A percentile compares a stretch with the other conserved stretches of the same genome.
These are phyloP conservation scores for Coemansia nantahalensis DNA, from an alignment of 192 early-diverging fungal species.

Conservation along the genomic window DNA sequence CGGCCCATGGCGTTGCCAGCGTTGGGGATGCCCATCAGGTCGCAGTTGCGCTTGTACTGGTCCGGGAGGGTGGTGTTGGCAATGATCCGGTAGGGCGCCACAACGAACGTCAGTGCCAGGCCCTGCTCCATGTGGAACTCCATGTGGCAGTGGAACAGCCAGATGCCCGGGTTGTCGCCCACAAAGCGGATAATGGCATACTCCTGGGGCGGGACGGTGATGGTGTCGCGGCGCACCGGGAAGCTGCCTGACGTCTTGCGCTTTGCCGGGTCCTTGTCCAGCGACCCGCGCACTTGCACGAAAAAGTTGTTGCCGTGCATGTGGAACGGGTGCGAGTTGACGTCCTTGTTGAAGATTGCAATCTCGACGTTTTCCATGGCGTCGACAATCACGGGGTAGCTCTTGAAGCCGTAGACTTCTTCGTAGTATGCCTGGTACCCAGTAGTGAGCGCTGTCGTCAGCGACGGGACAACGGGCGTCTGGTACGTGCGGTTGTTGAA, in stretches of 20 bases:
- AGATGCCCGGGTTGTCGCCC: conserved; percentile 82
- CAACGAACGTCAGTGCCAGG: conserved; percentile 60
- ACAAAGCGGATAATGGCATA: conserved; percentile 70
- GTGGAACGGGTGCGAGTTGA: conserved; percentile 77
- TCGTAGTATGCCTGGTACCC: conserved; percentile 57
- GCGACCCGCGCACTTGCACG: conserved; percentile 58
- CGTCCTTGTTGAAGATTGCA: conserved; percentile 75
- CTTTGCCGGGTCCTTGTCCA: conserved; percentile 36
- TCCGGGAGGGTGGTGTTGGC: conserved; percentile 51
- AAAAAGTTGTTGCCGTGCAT: conserved; percentile 86
- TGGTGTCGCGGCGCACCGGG: conserved; percentile 57
- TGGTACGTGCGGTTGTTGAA: conserved; percentile 75
- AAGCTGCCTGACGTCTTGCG: conserved; percentile 1
- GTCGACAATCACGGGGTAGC: conserved; percentile 60
- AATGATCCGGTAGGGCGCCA: conserved; percentile 57
- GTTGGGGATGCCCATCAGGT: conserved; percentile 56
- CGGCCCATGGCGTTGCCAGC: conserved; percentile 78
- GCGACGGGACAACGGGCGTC: conserved; percentile 61
- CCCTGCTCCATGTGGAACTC: conserved; percentile 62
- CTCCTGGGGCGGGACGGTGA: conserved; percentile 57
- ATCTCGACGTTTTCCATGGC: conserved; percentile 61
- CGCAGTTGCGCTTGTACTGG: conserved; percentile 60
- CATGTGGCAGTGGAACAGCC: conserved; percentile 83
- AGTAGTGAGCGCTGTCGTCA: conserved; percentile 64
- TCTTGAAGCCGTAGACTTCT: conserved; percentile 65